Evolutionary conservation across 2,329 filamentous ascomycete species (phyloP).

Genomic region (Stromatinia cepivora): DNA sequence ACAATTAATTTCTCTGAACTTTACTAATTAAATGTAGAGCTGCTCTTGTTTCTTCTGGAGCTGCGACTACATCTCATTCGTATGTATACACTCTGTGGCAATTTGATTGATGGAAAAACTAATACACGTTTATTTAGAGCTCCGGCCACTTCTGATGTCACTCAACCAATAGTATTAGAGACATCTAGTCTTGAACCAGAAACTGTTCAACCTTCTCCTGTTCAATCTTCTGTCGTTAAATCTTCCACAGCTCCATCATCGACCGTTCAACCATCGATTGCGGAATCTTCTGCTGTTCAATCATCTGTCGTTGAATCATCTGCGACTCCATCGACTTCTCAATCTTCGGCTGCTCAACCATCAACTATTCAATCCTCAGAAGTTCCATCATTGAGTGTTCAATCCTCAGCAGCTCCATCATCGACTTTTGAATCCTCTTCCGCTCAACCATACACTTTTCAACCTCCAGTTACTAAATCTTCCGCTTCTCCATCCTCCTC

Average conservation of each 20-base stretch:
- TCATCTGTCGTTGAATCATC: background rate
- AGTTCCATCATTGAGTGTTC: background rate
- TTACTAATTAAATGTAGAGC: background rate
- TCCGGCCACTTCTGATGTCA: background rate
- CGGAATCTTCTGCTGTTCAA: background rate
- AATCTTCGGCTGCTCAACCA: background rate
- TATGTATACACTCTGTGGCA: background rate
- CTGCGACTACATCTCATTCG: background rate
- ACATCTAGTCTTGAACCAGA: background rate
- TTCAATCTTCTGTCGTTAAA: background rate
- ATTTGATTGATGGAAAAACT: background rate
- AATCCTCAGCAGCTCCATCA: background rate
- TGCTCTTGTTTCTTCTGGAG: constrained; percentile 1
- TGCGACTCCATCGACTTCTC: background rate
- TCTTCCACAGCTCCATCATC: background rate
- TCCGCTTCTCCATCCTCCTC: background rate
- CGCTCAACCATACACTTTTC: background rate
- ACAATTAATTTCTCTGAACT: background rate
- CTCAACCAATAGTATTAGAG: background rate
- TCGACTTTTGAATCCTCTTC: background rate
- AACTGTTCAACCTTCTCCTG: background rate
- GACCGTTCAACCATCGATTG: background rate
- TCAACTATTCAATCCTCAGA: background rate
- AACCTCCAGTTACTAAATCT: background rate
- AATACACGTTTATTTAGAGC: background rate